Conservation (phyloP, 345 rosid genomes). For the Microcos paniculata region DNA sequence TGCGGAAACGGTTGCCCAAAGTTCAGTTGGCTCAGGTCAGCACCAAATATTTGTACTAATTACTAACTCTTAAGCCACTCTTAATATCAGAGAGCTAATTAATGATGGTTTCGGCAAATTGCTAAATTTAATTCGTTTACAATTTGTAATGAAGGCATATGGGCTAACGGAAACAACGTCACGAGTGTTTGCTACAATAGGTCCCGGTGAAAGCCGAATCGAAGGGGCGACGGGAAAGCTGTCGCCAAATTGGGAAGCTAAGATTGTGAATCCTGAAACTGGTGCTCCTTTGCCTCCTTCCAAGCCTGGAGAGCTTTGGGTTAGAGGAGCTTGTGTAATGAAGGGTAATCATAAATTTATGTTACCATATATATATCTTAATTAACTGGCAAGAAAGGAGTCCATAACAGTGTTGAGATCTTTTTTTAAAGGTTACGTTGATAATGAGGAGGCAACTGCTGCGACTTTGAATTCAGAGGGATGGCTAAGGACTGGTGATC, state of each 20-base stretch:
- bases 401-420: background rate
- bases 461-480: conserved; percentile 48
- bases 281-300: conserved; percentile 42
- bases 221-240: conserved; percentile 55
- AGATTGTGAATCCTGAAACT: conserved; percentile 43
- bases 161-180: conserved; percentile 63
- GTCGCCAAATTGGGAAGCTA: conserved; percentile 42
- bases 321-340: conserved; percentile 56
- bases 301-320: conserved; percentile 52
- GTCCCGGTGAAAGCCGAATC: conserved; percentile 36
- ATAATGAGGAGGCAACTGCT: conserved; percentile 51
- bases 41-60: background rate
- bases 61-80: no score
- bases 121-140: no score
- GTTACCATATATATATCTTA: background rate
- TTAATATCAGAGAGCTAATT: background rate
- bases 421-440: conserved; percentile 42
- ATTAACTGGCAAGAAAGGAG: background rate
- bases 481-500: conserved; percentile 68
- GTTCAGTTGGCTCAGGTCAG: conserved; percentile 48
- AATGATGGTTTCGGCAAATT: no score
- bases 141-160: conserved; percentile 44
- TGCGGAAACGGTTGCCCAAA: conserved; percentile 31
- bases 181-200: conserved; percentile 36
- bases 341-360: conserved; percentile 33